Conservation (phyloP, 2,329 filamentous ascomycete species). For the Penicillium hesseltinei region DNA sequence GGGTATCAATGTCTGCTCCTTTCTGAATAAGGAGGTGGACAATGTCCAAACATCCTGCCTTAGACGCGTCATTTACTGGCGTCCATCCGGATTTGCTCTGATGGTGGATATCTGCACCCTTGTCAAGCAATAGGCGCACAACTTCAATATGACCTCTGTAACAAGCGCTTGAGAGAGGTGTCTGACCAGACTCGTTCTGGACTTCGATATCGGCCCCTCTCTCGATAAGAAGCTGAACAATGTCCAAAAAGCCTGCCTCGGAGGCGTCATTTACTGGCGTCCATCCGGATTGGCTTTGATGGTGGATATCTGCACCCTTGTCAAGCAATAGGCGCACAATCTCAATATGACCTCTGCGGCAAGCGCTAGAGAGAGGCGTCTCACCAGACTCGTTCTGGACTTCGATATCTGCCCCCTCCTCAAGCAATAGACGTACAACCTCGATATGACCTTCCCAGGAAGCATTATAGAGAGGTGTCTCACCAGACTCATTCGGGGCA, state of each 20-base stretch:
- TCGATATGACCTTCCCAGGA: not conserved
- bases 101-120: too few relatives aligned
- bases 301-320: too few relatives aligned
- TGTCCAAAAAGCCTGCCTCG: accelerated
- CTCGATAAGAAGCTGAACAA: not conserved
- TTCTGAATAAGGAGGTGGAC: too few relatives aligned
- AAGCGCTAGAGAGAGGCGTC: too few relatives aligned
- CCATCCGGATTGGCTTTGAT: too few relatives aligned
- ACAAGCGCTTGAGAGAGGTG: not conserved
- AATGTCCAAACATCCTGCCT: too few relatives aligned
- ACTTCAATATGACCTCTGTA: not conserved
- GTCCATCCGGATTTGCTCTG: too few relatives aligned
- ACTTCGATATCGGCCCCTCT: not conserved
- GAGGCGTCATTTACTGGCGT: too few relatives aligned
- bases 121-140: too few relatives aligned
- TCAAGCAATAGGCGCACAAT: not conserved
- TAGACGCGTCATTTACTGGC: too few relatives aligned
- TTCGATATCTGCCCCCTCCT: not conserved
- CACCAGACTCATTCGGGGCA: accelerated
- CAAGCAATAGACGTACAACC: not conserved
- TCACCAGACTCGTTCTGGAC: not conserved
- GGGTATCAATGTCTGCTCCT: too few relatives aligned
- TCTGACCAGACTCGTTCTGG: not conserved
- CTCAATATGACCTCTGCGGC: not conserved
- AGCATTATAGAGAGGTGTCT: too few relatives aligned